These are phyloP conservation scores for Cornus suecica DNA, from an alignment of 148 eudicot genomes.

Conservation along the genomic window DNA sequence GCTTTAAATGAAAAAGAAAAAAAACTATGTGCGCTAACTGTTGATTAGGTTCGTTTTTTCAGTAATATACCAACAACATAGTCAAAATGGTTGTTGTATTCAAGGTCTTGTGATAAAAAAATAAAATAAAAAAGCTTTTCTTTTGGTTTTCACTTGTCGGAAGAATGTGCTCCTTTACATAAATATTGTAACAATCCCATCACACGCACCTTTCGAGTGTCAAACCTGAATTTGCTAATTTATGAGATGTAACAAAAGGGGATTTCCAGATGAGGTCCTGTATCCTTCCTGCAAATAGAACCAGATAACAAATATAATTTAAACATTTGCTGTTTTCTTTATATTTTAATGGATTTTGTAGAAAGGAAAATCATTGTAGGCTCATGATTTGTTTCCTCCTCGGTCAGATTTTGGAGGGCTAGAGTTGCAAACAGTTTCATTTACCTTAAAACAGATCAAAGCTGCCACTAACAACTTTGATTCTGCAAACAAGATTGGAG, in stretches of 20 bases:
- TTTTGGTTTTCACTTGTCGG: neutral
- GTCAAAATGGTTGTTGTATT: neutral
- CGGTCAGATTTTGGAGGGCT: slow-evolving; percentile 39
- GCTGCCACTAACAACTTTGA: slow-evolving; percentile 48
- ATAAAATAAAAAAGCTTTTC: neutral
- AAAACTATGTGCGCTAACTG: neutral
- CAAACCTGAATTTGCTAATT: neutral
- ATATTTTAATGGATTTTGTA: neutral
- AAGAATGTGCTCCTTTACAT: neutral
- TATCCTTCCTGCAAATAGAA: neutral
- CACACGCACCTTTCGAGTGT: neutral
- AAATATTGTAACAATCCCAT: neutral
- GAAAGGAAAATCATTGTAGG: neutral
- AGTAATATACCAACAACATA: neutral
- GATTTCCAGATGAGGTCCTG: neutral
- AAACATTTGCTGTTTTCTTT: neutral
- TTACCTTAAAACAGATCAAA: slow-evolving; percentile 40
- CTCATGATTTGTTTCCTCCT: slow-evolving; percentile 2
- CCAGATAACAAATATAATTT: neutral
- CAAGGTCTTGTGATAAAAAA: neutral
- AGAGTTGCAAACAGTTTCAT: slow-evolving; percentile 36
- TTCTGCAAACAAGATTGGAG: slow-evolving; percentile 49
- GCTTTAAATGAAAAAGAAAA: neutral
- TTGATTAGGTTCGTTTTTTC: neutral
- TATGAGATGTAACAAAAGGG: neutral